phyloP scores from a whole-genome alignment of 1,139 yeast species.

The Chernovozyma sophiae-reginae region DNA sequence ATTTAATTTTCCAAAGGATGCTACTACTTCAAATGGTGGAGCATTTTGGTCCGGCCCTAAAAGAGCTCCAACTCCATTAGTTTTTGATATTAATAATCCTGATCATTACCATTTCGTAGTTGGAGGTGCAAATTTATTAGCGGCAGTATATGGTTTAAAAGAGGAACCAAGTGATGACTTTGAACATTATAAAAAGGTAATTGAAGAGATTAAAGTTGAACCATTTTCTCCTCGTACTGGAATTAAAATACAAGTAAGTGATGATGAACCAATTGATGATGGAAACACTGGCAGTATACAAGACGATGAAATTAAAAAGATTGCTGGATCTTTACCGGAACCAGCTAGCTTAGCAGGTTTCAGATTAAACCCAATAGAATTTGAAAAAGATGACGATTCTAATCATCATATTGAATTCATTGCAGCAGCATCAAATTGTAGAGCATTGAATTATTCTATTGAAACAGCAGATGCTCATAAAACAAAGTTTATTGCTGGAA shows the following conservation, averaged over 20 bases:
- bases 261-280: constrained; percentile 77
- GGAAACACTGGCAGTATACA: constrained; percentile 44
- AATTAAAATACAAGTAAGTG: constrained; percentile 80
- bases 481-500: constrained; percentile 85
- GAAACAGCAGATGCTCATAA: constrained; percentile 72
- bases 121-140: constrained; percentile 89
- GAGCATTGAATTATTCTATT: constrained; percentile 88
- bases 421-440: constrained; percentile 92
- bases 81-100: constrained; percentile 67
- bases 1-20: constrained; percentile 92
- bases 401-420: constrained; percentile 96
- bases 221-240: constrained; percentile 71
- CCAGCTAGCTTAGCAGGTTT: constrained; percentile 89
- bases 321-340: constrained; percentile 79
- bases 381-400: constrained; percentile 95
- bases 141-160: constrained; percentile 82
- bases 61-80: constrained; percentile 86
- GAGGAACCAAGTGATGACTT: constrained; percentile 44
- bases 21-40: constrained; percentile 83
- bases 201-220: constrained; percentile 41
- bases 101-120: constrained; percentile 81
- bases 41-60: constrained; percentile 99
- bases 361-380: constrained; percentile 81
- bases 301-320: constrained; percentile 52
- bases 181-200: constrained; percentile 44